Evolutionary conservation across 768 basidiomycete genomes (phyloP).

Genomic region (Cyclocybe cylindracea): DNA sequence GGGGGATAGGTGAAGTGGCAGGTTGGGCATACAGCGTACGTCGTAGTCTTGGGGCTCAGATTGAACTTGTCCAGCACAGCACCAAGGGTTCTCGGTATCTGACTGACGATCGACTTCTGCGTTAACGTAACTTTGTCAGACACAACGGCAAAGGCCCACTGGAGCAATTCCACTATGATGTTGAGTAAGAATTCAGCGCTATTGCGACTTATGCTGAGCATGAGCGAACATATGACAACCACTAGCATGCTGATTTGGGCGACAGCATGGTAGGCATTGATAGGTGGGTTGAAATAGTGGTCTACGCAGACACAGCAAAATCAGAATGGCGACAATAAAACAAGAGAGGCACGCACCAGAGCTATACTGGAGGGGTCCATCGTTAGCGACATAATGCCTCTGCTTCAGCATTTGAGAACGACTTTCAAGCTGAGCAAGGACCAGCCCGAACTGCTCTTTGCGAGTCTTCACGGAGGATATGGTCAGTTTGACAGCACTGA

Average conservation of each 20-base stretch:
- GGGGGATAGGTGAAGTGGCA: constrained; percentile 10
- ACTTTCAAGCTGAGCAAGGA: too few species aligned
- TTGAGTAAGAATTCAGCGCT: constrained; percentile 4
- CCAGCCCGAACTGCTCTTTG: too few species aligned
- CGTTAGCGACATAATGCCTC: too few species aligned
- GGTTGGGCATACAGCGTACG: constrained; percentile 9
- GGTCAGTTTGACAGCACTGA: too few species aligned
- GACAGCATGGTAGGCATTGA: constrained; percentile 4
- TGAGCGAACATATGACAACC: constrained; percentile 6
- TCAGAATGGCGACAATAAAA: too few species aligned
- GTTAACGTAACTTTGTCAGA: background rate
- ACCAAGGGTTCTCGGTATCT: constrained; percentile 7
- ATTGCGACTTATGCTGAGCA: constrained; percentile 6
- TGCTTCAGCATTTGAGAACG: too few species aligned
- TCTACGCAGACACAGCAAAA: too few species aligned
- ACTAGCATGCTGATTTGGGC: constrained; percentile 10
- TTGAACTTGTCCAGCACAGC: constrained; percentile 8
- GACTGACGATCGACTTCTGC: background rate
- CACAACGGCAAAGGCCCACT: background rate
- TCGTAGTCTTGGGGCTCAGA: constrained; percentile 7
- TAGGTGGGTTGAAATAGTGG: constrained; percentile 5
- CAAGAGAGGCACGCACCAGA: too few species aligned
- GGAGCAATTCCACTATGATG: constrained; percentile 1
- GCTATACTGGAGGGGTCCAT: too few species aligned
- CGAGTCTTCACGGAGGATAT: too few species aligned